Evolutionary conservation across 139 green algal species (phyloP).

Genomic region (Chlamydomonas sp.): DNA sequence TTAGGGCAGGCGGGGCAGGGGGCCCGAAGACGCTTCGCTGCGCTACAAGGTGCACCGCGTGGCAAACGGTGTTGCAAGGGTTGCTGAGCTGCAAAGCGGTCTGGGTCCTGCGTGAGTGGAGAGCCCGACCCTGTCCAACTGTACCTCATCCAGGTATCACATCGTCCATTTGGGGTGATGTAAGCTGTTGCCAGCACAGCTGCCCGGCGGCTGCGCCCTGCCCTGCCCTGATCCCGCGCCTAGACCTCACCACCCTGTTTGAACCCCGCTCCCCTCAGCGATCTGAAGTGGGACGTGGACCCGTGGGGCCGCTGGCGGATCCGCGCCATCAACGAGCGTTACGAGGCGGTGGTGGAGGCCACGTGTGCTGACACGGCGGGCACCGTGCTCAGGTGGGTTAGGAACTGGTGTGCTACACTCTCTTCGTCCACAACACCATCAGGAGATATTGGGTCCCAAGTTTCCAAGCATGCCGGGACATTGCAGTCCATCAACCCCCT

Average conservation of each 20-base stretch:
- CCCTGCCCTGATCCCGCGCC: background rate
- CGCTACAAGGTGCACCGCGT: no score
- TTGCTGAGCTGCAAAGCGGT: no score
- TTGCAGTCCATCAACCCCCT: background rate
- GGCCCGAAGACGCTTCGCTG: no score
- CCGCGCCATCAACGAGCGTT: constrained; percentile 52
- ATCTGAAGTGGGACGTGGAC: constrained; percentile 85
- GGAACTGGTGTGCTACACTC: background rate
- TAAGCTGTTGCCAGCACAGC: no score
- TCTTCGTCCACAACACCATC: background rate
- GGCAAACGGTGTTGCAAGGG: no score
- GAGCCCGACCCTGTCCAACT: no score
- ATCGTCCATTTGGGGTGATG: no score
- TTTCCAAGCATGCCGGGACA: background rate
- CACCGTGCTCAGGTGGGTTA: constrained; percentile 60
- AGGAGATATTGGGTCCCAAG: background rate
- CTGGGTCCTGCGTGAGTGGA: no score
- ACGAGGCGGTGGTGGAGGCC: constrained; percentile 84
- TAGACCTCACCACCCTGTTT: background rate
- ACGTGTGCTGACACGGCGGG: constrained; percentile 59
- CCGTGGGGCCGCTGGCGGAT: constrained; percentile 90
- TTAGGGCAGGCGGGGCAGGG: no score
- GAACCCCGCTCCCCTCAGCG: constrained; percentile 1
- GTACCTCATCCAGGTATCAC: no score
- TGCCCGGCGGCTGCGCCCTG: no score